phyloP scores from a whole-genome alignment of 768 basidiomycete species.

The Rhizopogon rudus region DNA sequence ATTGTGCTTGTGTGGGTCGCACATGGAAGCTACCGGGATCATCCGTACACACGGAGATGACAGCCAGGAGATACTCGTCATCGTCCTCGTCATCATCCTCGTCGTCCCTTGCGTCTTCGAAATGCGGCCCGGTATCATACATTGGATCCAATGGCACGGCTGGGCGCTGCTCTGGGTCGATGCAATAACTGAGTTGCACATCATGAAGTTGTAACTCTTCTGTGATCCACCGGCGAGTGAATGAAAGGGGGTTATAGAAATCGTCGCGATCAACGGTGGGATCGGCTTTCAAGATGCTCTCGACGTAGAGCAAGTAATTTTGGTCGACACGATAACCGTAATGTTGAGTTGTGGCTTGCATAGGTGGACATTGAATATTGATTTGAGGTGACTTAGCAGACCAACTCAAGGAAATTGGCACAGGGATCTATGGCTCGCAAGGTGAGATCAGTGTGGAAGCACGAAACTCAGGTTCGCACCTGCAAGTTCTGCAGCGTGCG shows the following conservation, averaged over 20 bases:
- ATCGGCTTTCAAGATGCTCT: background rate
- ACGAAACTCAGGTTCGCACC: background rate
- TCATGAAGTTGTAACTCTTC: background rate
- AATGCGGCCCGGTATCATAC: no score
- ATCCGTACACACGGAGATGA: background rate
- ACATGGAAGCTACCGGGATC: background rate
- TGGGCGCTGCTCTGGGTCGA: background rate
- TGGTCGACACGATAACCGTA: background rate
- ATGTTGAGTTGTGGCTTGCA: background rate
- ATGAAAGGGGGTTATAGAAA: no score
- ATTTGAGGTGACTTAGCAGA: background rate
- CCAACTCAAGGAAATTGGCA: background rate
- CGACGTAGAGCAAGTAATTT: background rate
- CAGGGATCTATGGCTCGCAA: background rate
- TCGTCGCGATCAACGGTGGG: no score
- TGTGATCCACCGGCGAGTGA: background rate
- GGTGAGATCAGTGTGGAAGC: background rate
- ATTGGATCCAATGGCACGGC: no score
- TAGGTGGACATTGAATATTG: background rate
- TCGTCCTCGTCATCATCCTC: no score
- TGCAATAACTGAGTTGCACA: background rate
- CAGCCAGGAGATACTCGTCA: background rate
- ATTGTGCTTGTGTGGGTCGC: background rate
- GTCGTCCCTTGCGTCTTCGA: background rate
- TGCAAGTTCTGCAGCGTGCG: background rate